phyloP scores from a whole-genome alignment of 2,329 filamentous ascomycete genomes.

The Paracoccidioides lutzii region DNA sequence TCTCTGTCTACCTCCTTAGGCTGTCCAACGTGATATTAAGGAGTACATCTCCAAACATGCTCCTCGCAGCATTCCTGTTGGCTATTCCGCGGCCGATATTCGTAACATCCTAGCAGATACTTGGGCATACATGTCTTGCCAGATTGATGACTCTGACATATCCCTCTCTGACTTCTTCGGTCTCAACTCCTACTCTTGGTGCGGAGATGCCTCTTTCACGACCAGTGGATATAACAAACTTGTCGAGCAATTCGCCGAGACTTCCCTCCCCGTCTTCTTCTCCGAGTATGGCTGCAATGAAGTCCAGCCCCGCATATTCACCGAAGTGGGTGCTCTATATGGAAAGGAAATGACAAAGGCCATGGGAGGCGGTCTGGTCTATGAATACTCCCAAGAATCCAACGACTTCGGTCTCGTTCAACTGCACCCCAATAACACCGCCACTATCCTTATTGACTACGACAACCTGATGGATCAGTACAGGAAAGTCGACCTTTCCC shows the following conservation, averaged over 20 bases:
- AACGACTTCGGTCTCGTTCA: conserved; percentile 46
- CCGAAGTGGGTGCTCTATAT: conserved; percentile 49
- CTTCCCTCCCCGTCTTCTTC: conserved; percentile 51
- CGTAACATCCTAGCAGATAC: conserved; percentile 47
- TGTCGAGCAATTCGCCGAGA: conserved; percentile 45
- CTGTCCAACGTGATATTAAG: conserved; percentile 55
- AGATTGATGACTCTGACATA: conserved; percentile 34
- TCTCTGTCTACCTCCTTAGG: conserved; percentile 24
- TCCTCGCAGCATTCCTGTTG: conserved; percentile 48
- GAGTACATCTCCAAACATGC: conserved; percentile 51
- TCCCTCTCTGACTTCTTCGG: conserved; percentile 53
- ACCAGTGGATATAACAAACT: conserved; percentile 44
- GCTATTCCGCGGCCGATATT: conserved; percentile 56
- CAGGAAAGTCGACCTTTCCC: conserved; percentile 56
- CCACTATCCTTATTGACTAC: conserved; percentile 51
- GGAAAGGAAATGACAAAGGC: conserved; percentile 45
- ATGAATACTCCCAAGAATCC: conserved; percentile 37
- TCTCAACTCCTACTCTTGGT: conserved; percentile 58
- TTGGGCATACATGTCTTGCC: conserved; percentile 49
- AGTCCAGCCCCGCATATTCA: conserved; percentile 44
- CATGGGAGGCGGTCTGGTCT: conserved; percentile 46
- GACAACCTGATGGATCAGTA: conserved; percentile 65
- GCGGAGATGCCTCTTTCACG: conserved; percentile 44
- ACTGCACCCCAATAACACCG: conserved; percentile 45
- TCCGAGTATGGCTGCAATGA: conserved; percentile 55